Evolutionary conservation across 192 early-diverging fungal species (phyloP), one percentile per base, ranked within the genome.

Genomic region (Coemansia furcata): DNA sequence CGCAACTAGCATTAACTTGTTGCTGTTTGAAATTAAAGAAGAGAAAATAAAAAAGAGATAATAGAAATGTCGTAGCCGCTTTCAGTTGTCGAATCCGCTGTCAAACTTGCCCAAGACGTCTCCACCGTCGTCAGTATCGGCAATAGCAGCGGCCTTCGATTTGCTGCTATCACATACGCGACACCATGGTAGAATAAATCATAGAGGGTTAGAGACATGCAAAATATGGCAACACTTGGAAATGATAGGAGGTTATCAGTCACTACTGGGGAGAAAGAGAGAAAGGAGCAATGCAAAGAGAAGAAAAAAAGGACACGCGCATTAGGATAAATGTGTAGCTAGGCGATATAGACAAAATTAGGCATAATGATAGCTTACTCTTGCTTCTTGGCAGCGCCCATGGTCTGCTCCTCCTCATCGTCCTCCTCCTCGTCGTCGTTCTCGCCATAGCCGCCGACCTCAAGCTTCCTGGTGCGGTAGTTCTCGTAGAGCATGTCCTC

Each of bases 401-500:
- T 50, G 17, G 65, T 59, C 14, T 67, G 55, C 21, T 73, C 60
- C 2, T 67, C 72, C 30, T 68, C 80, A 15, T 70, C 71, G 3
- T 47, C 79, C 2, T 70, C 79, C 4, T 62, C 68, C 2, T 68
- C 64, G 19, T 49, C 79, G 19, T 71, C 75, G 65, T 52, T 54
- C 61, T 81, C 79, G 38, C 54, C 79, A 64, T 76, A 81, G 19
- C 79, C 79, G 40, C 79, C 74, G 33, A 76, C 74, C 62, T 81
- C 74, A 19, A 99, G 91, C 84, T 95, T 95, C 73, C 92, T 87
- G 15, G 94, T 92, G 84, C 98, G 94, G 82, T 97, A 97, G 62
- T 92, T 89, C 69, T 97, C 93, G 77, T 99, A 99, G 72, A 98
- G 90, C 62, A 93, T 90, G 70, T 90, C 89, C 68, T 97, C 93